Evolutionary conservation across 2,329 filamentous ascomycete species (phyloP), one percentile per base, ranked within the genome.

Genomic region (Fusarium sp.): DNA sequence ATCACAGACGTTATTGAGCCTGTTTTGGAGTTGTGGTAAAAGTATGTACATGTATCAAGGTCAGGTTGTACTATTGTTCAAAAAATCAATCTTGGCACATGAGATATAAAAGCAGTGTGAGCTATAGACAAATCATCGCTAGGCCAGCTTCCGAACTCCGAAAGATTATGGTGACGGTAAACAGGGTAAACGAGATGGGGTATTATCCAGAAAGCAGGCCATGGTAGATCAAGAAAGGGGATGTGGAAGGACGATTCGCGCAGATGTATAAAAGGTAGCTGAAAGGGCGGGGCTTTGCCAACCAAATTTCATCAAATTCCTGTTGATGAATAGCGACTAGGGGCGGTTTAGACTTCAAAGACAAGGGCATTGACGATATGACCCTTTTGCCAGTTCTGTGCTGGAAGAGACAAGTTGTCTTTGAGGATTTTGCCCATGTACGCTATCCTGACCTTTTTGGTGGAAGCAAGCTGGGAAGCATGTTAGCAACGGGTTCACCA

Each of bases 391-490:
- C 91, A 97, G 44, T 89, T 90, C 67, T 95, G 89, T 4, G 83
- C 82, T 39, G 80, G 75, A 15, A 97, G 78, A 1, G 88, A 82
- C 17, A 84, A 73, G 49, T 82, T 81, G 63, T 94, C 91, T 63
- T 88, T 87, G 41, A 97, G 82, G 46, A 93, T 85, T 72, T 88
- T 92, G 65, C 93, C 93, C 75, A 95, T 83, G 73, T 96, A 96
- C 17, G 87, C 88, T 56, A 97, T 84, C 49, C 86, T 86, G 46
- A 97, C 79, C 43, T 81, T 84, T 59, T 85, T 86, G 39, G 78
- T 79, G 8, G 79, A 72, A 2, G 82, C 74, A 29, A 93, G 78
- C 89, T 90, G 66, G 14, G 11, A 32, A 6, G 3, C 2, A 14
- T 29, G 56, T 69, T 25, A 70, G 54, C 29, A 29, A 43, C 49